Base-by-base conservation (phyloP, 495 filamentous ascomycete genomes). In the Chaetomium cochliodes region DNA sequence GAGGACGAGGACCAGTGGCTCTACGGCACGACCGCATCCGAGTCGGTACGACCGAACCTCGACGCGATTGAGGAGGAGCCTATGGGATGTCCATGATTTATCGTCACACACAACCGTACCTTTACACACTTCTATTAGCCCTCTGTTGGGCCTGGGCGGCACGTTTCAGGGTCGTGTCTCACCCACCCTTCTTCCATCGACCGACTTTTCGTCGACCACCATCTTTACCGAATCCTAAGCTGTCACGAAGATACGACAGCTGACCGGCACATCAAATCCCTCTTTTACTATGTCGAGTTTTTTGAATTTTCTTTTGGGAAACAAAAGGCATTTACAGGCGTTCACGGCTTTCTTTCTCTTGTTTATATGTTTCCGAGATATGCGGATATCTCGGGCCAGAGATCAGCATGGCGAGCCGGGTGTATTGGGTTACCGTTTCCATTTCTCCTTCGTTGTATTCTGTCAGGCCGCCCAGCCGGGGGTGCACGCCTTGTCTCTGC, bases 1-100 rank as follows among this genome's bases (percentile, higher is more conserved):
- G 80, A 79, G 23, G 80, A 80, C 11, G 74, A 81, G 46, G 83
- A 84, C 57, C 79, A 85, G 61, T 86, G 83, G 83, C 74, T 73
- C 66, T 82, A 80, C 66, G 83, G 76, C 53, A 80, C 70, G 58
- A 65, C 62, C 25, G 77, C 74, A 26, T 78, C 70, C 50, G 78
- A 76, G 49, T 82, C 76, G 20, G 76, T 76, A 22, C 75, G 75
- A 28, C 80, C 80, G 20, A 80, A 79, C 16, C 69, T 79, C 26
- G 79, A 80, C 42, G 78, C 80, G 7, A 80, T 81, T 47, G 78
- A 79, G 41, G 80, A 83, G 60, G 80, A 82, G 52, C 68, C 73
- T 13, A 66, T 79, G 52, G 79, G 81, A 62, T 69, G 47, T 63
- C n/a, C 30, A 28, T 18, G 4, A 39, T 44, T 16, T 46, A 42